These are phyloP conservation scores for Oryza meyeriana DNA, from an alignment of 176 grass and related monocot species.

Conservation along the genomic window DNA sequence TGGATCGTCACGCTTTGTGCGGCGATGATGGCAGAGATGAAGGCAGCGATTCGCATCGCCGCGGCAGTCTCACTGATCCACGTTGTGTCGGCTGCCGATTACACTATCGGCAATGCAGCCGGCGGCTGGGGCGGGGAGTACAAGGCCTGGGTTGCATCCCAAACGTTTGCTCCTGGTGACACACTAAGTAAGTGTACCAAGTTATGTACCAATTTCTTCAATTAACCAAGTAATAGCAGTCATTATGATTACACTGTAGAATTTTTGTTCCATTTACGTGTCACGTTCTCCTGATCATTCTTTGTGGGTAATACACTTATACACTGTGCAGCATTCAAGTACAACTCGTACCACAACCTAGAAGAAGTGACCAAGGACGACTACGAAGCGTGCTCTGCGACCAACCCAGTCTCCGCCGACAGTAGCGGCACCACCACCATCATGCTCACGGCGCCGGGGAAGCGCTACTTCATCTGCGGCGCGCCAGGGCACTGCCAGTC, in stretches of 20 bases:
- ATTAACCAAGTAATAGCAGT: too few species aligned
- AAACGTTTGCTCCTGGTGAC: constrained; percentile 53
- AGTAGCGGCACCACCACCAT: constrained; percentile 57
- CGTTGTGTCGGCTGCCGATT: constrained; percentile 23
- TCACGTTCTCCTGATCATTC: not conserved
- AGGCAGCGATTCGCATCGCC: constrained; percentile 11
- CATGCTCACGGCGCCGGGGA: constrained; percentile 47
- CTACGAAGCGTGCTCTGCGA: constrained; percentile 52
- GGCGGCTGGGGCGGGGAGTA: constrained; percentile 69
- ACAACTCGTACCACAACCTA: constrained; percentile 59
- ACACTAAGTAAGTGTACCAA: constrained; percentile 54
- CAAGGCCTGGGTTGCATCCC: constrained; percentile 41
- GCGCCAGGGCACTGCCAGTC: constrained; percentile 50
- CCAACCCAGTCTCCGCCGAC: constrained; percentile 41
- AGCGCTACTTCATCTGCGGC: constrained; percentile 82
- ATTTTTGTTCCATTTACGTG: not conserved
- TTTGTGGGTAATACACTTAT: not conserved
- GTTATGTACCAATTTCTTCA: not conserved
- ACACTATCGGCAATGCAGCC: constrained; percentile 46
- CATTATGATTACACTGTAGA: not conserved
- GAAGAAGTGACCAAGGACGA: constrained; percentile 47
- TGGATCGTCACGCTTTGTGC: not conserved
- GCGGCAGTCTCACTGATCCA: not conserved
- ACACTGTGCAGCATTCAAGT: constrained; percentile 41
- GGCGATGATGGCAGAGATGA: constrained; percentile 2